These are phyloP conservation scores for Xerophyta viscosa DNA, from an alignment of 106 monocot species.

Conservation along the genomic window DNA sequence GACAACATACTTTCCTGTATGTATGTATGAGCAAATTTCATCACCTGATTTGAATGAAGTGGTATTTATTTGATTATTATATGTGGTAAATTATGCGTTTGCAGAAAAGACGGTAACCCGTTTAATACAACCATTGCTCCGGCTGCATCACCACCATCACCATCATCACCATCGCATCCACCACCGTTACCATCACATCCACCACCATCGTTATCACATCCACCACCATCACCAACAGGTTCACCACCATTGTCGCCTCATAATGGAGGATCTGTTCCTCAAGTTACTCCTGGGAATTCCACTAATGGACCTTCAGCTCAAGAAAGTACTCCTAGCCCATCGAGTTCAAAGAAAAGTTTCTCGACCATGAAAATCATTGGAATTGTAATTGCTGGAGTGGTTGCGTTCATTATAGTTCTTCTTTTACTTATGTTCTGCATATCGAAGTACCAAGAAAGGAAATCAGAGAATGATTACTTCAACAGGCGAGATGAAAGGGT, in stretches of 20 bases:
- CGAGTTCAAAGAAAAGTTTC: slow-evolving; percentile 17
- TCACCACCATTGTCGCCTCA: slow-evolving; percentile 11
- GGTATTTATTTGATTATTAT: too few species aligned
- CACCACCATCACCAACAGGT: too few species aligned
- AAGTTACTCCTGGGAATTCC: slow-evolving; percentile 20
- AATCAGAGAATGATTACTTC: slow-evolving; percentile 29
- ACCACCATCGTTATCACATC: too few species aligned
- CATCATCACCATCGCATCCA: slow-evolving; percentile 18
- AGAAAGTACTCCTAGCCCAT: neutral
- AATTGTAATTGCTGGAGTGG: slow-evolving; percentile 48
- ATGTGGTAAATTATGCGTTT: too few species aligned
- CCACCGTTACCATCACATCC: too few species aligned
- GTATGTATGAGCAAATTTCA: neutral
- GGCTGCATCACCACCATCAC: slow-evolving; percentile 21
- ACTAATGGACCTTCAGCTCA: slow-evolving; percentile 24
- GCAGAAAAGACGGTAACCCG: slow-evolving; percentile 93
- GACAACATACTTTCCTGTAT: too few species aligned
- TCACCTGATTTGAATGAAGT: neutral
- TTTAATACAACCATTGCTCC: slow-evolving; percentile 77
- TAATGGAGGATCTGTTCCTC: slow-evolving; percentile 28
- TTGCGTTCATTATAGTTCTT: slow-evolving; percentile 43
- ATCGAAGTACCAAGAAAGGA: slow-evolving; percentile 69
- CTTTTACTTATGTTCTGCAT: slow-evolving; percentile 42
- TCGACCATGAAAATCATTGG: slow-evolving; percentile 54
- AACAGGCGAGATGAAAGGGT: slow-evolving; percentile 19